phyloP scores from a whole-genome alignment of 2,329 filamentous ascomycete genomes.

The Mollisia scopiformis region DNA sequence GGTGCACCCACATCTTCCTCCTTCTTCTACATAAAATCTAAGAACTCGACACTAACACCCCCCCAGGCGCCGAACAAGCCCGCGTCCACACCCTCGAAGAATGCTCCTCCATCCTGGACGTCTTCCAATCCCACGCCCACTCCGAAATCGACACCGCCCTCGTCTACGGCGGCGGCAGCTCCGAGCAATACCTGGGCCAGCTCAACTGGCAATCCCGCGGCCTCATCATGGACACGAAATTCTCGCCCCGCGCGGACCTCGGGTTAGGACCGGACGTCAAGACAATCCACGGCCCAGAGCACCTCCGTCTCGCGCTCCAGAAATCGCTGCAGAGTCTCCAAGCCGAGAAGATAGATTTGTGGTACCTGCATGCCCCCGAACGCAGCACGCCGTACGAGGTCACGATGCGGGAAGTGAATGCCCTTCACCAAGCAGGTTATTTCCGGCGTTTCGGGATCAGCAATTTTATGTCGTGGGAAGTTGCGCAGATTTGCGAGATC shows the following conservation, averaged over 20 bases:
- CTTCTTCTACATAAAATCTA: neutral
- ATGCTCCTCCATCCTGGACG: conserved; percentile 57
- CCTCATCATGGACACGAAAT: conserved; percentile 63
- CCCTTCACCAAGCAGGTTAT: conserved; percentile 38
- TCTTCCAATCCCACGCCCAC: conserved; percentile 69
- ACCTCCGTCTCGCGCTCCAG: conserved; percentile 52
- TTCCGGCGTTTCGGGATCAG: conserved; percentile 58
- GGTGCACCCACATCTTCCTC: neutral
- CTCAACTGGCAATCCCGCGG: conserved; percentile 63
- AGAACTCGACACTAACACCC: neutral
- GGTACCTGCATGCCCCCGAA: conserved; percentile 36
- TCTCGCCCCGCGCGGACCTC: conserved; percentile 20
- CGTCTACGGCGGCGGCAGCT: conserved; percentile 63
- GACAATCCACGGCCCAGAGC: conserved; percentile 49
- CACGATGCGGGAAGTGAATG: conserved; percentile 34
- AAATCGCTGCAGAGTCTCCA: conserved; percentile 55
- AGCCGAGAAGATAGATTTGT: conserved; percentile 45
- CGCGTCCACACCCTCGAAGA: conserved; percentile 45
- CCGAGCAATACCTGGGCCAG: conserved; percentile 63
- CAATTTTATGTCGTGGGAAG: conserved; percentile 55
- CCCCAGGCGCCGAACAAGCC: conserved; percentile 30
- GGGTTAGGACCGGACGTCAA: neutral
- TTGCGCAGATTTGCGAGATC: conserved; percentile 35
- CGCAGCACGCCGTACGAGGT: conserved; percentile 31
- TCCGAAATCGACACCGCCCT: conserved; percentile 72